phyloP scores from a whole-genome alignment of 1,284 basidiomycete species.

The Nidula niveotomentosa region DNA sequence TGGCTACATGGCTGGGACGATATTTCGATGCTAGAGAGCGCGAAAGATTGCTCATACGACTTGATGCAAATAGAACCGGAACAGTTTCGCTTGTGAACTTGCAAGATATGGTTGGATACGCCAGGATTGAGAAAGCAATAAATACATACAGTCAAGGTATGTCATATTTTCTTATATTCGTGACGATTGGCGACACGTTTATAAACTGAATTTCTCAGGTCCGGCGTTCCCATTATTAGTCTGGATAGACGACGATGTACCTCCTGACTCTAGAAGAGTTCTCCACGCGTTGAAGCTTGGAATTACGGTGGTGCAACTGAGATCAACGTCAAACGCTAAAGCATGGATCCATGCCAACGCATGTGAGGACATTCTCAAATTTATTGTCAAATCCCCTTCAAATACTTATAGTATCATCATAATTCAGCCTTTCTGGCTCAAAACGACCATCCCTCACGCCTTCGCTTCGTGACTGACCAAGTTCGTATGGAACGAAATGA shows the following conservation, averaged over 20 bases:
- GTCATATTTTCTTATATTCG: background rate
- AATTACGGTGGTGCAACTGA: conserved; percentile 17
- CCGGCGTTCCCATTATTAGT: conserved; percentile 15
- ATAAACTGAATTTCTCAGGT: background rate
- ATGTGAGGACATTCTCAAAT: conserved; percentile 7
- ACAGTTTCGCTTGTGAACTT: no score
- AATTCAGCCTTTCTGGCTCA: background rate
- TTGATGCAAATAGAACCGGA: no score
- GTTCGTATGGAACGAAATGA: background rate
- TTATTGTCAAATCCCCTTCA: background rate
- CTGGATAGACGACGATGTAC: conserved; percentile 22
- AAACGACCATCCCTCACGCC: background rate
- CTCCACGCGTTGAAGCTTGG: conserved; percentile 11
- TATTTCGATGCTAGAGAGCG: no score
- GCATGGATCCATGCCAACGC: conserved; percentile 22
- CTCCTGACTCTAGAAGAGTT: conserved; percentile 12
- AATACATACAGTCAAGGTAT: background rate
- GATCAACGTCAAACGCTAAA: conserved; percentile 20
- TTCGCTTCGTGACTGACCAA: background rate
- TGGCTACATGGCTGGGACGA: no score
- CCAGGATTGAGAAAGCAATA: background rate
- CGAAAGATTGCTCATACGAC: no score
- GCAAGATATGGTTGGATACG: no score
- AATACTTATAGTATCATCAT: background rate
- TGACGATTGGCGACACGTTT: no score